Base-by-base conservation (phyloP, 768 basidiomycete species). In the Cubamyces lactineus region DNA sequence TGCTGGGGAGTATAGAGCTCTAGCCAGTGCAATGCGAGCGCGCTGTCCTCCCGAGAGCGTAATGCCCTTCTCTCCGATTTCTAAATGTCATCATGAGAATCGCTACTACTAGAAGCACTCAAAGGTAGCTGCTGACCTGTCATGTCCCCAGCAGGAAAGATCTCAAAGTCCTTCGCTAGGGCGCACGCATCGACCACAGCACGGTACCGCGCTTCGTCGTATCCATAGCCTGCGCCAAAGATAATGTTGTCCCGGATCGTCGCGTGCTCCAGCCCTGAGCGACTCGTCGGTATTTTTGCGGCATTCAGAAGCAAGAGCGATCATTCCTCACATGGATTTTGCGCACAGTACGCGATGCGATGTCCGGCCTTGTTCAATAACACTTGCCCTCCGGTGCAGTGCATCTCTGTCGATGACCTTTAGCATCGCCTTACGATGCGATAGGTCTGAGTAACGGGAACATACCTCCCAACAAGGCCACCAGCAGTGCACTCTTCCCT, bases 31-130 rank as follows among this genome's bases (percentile, higher is more conserved):
- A 39, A 92, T 80, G 15, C 91, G 80, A 8, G 90, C 89, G 49
- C 87, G 76, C 69, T 91, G 88, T 1, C 90, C 90, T 2, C 89
- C 88, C 11, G 85, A 86, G n/a, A 88, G 71, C 0, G 86, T 87
- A 38, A 89, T 86, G 2, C 91, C 92, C 67, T 89, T 90, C 71
- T 94, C 92, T 49, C 91, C 91, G 56, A 92, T 88, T 71, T 91
- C 87, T 82, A 68, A 59, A 23, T 24, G 12, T 38, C 21, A 30
- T 34, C 41, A 58, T 49, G 17, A 69, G 30, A 30, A 6, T 34
- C 21, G 58, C 34, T 8, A 52, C 38, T 51, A 41, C 30, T 23
- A 57, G 52, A 12, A 21, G 21, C 39, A 30, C 15, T 5, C 19
- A 28, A 11, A 6, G 16, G n/a, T 5, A 3, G 6, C 6, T 0